phyloP scores from a whole-genome alignment of 805 yeast species.

The Starmerella stellata region DNA sequence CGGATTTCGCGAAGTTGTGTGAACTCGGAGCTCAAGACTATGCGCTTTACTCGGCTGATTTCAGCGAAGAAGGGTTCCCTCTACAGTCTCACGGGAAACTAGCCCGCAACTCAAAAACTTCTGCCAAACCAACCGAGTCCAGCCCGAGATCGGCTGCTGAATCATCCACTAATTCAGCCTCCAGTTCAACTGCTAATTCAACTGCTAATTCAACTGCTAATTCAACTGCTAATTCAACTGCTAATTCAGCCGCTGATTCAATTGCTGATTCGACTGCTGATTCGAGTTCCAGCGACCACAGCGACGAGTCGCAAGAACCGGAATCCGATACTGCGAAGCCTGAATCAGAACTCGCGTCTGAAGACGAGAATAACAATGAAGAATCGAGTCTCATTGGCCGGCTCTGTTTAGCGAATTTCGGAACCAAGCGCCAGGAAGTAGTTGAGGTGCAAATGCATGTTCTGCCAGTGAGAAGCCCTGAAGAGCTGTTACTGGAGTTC shows the following conservation, averaged over 20 bases:
- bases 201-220: too few species aligned
- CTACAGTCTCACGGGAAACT: slow-evolving; percentile 27
- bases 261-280: too few species aligned
- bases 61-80: slow-evolving; percentile 25
- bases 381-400: too few species aligned
- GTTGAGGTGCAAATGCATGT: slow-evolving; percentile 11
- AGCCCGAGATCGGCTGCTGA: not conserved
- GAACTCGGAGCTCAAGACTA: slow-evolving; percentile 21
- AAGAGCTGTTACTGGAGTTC: slow-evolving; percentile 6
- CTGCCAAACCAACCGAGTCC: too few species aligned
- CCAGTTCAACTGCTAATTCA: too few species aligned
- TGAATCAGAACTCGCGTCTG: not conserved
- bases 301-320: too few species aligned
- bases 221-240: too few species aligned
- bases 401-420: slow-evolving; percentile 4
- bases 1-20: slow-evolving; percentile 22
- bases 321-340: not conserved
- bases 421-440: slow-evolving; percentile 2
- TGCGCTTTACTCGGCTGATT: slow-evolving; percentile 27
- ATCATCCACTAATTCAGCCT: not conserved
- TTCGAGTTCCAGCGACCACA: too few species aligned
- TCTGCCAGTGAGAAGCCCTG: slow-evolving; percentile 10
- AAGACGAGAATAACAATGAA: not conserved
- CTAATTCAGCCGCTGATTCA: too few species aligned
- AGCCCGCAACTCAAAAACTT: slow-evolving; percentile 1